Conservation (phyloP, 179 eudicot species). For the Spergularia azorica region DNA sequence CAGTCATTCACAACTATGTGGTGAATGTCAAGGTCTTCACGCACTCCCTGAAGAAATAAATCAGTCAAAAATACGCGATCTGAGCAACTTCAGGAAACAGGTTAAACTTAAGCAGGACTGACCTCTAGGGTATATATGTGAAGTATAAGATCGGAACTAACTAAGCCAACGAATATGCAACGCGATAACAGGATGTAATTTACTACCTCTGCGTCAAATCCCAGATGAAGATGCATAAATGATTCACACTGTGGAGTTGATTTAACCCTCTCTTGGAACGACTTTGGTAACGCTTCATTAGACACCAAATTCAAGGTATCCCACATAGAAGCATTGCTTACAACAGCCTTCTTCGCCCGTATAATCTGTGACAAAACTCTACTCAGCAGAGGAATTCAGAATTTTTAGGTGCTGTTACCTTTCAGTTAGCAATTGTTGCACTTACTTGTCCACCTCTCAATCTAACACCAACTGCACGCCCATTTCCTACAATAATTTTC, state of each 20-base stretch:
- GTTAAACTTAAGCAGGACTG: not conserved
- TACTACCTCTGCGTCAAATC: constrained; percentile 83
- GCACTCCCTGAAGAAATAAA: constrained; percentile 49
- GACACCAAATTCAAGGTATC: constrained; percentile 81
- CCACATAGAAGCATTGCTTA: constrained; percentile 99
- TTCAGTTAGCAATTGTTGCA: not conserved
- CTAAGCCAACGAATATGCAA: constrained; percentile 4
- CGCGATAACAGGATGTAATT: not conserved
- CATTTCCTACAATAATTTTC: constrained; percentile 74
- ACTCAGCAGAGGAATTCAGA: not conserved
- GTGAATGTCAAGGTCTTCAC: constrained; percentile 84
- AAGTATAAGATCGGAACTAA: not conserved
- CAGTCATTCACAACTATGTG: constrained; percentile 95
- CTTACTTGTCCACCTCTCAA: constrained; percentile 90
- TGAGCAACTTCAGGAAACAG: not conserved
- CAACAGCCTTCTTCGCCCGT: constrained; percentile 92
- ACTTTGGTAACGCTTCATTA: constrained; percentile 59
- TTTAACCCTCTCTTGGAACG: constrained; percentile 55
- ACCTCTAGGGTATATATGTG: not conserved
- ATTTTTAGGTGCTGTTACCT: not conserved
- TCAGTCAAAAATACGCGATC: not conserved
- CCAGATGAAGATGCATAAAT: constrained; percentile 97
- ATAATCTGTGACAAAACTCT: constrained; percentile 56
- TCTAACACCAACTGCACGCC: constrained; percentile 91
- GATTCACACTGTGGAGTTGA: constrained; percentile 92